Conservation (phyloP, 371 early-diverging fungal species). For the Parasitella parasitica region DNA sequence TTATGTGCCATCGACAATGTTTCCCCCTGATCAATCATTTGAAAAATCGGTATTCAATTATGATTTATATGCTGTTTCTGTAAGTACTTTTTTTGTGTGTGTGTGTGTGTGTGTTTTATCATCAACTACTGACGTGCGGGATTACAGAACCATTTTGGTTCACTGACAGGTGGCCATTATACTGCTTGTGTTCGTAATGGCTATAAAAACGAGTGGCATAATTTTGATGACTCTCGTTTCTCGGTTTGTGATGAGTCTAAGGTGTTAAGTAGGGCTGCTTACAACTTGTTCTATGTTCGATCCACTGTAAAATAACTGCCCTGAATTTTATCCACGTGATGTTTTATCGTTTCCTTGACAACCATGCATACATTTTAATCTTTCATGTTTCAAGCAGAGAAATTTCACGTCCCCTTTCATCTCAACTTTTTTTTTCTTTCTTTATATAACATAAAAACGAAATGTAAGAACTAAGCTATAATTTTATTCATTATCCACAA, state of each 20-base stretch:
- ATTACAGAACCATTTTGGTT: constrained; percentile 84
- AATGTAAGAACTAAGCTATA: neutral
- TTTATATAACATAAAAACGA: neutral
- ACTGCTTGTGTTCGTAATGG: constrained; percentile 88
- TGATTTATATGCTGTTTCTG: constrained; percentile 90
- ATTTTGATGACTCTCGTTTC: constrained; percentile 91
- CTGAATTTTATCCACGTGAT: neutral
- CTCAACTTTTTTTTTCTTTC: neutral
- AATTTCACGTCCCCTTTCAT: neutral
- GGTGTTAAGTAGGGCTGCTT: constrained; percentile 49
- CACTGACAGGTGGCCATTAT: constrained; percentile 92
- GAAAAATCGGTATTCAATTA: constrained; percentile 51
- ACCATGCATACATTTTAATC: too few relatives aligned
- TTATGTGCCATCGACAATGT: constrained; percentile 39
- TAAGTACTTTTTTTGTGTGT: constrained; percentile 23
- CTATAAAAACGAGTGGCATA: constrained; percentile 82
- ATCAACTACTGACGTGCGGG: neutral
- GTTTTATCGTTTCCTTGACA: neutral
- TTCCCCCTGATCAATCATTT: constrained; percentile 6
- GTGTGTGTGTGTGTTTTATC: neutral
- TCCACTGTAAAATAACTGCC: constrained; percentile 23
- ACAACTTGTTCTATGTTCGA: constrained; percentile 36
- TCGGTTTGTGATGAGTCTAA: constrained; percentile 63
- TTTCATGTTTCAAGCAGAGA: neutral
- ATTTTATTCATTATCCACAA: neutral